These are phyloP conservation scores for Colletotrichum viniferum DNA, from an alignment of 2,329 filamentous ascomycete species.

Conservation along the genomic window DNA sequence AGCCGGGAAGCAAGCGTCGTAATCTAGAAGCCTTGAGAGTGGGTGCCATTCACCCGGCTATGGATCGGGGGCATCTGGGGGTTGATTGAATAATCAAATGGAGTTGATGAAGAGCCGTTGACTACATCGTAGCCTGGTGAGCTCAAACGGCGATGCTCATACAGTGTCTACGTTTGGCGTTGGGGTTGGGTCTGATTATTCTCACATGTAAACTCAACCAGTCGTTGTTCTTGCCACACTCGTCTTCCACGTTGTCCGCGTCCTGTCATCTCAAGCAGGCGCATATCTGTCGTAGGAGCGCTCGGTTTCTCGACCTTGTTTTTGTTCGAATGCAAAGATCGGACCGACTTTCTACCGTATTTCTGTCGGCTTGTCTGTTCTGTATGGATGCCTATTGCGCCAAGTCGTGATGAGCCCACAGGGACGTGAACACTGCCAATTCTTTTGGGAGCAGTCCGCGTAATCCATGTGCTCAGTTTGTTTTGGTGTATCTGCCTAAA, in stretches of 20 bases:
- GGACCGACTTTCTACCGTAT: neutral
- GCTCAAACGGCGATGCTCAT: neutral
- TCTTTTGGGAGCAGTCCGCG: rapidly evolving
- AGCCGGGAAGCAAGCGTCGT: neutral
- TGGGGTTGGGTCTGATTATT: neutral
- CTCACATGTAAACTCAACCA: neutral
- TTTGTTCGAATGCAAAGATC: neutral
- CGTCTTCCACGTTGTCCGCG: neutral
- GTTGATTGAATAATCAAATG: neutral
- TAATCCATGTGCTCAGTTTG: neutral
- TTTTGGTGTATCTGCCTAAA: neutral
- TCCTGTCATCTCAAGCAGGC: neutral
- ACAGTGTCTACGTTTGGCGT: neutral
- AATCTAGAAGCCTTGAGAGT: neutral
- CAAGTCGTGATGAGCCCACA: neutral
- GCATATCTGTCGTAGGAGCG: neutral
- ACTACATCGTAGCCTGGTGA: neutral
- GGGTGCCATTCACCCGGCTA: neutral
- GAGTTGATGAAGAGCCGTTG: rapidly evolving
- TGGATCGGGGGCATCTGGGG: neutral
- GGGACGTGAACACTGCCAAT: rapidly evolving
- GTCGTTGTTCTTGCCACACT: neutral
- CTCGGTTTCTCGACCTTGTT: rapidly evolving
- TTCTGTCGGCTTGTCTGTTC: neutral
- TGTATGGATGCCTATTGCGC: neutral